Evolutionary conservation across 2,329 filamentous ascomycete genomes (phyloP).

Genomic region (Colletotrichum zoysiae): DNA sequence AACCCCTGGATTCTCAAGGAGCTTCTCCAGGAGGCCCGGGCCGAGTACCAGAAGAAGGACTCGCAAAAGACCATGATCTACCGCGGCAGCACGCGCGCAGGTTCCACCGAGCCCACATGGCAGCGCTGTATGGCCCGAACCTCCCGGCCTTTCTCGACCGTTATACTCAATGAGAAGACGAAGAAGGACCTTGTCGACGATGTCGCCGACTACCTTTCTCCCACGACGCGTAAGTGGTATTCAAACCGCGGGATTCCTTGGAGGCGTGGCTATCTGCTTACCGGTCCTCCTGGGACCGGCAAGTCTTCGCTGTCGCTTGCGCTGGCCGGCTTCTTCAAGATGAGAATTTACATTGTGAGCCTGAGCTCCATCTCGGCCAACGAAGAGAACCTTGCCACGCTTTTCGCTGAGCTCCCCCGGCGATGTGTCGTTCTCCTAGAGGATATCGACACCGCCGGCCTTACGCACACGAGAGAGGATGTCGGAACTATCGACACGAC

Average conservation of each 20-base stretch:
- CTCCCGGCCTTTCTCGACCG: slow-evolving; percentile 72
- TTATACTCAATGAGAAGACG: slow-evolving; percentile 71
- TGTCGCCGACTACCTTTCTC: slow-evolving; percentile 73
- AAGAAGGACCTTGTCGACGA: slow-evolving; percentile 72
- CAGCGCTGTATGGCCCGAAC: slow-evolving; percentile 72
- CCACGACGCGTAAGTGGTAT: slow-evolving; percentile 80
- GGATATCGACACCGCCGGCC: slow-evolving; percentile 80
- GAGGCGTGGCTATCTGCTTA: slow-evolving; percentile 83
- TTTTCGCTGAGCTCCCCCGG: slow-evolving; percentile 76
- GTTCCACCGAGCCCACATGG: slow-evolving; percentile 64
- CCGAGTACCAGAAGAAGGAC: slow-evolving; percentile 68
- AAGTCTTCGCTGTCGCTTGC: slow-evolving; percentile 81
- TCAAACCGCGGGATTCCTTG: slow-evolving; percentile 87
- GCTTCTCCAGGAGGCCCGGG: slow-evolving; percentile 69
- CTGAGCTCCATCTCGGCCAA: slow-evolving; percentile 72
- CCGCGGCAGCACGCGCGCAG: slow-evolving; percentile 63
- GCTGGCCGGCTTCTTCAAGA: slow-evolving; percentile 76
- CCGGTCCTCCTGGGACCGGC: slow-evolving; percentile 84
- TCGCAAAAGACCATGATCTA: slow-evolving; percentile 75
- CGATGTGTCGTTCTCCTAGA: slow-evolving; percentile 81
- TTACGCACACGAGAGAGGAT: slow-evolving; percentile 70
- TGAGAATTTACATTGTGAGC: slow-evolving; percentile 80
- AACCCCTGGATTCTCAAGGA: slow-evolving; percentile 72
- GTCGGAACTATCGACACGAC: slow-evolving; percentile 20
- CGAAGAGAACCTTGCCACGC: slow-evolving; percentile 72